A percentile compares a stretch with the other conserved stretches of the same genome.
Conservation (phyloP, 352 stramenopile species). For the Globisporangium acanthophoron region DNA sequence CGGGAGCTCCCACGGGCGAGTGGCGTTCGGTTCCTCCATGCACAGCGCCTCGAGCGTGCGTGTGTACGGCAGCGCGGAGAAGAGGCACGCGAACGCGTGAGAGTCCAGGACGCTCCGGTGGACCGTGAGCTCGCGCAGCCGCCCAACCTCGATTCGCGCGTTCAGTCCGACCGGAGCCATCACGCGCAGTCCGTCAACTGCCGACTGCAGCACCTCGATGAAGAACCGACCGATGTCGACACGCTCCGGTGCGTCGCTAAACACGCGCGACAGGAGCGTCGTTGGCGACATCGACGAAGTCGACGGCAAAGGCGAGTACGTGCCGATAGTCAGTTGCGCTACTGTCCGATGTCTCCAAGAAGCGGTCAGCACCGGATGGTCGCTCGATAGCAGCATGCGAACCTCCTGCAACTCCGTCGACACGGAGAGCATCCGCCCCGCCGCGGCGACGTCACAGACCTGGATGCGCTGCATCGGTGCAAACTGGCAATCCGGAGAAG, state of each 20-base stretch:
- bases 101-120: background rate
- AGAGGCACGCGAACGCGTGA: constrained; percentile 1
- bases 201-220: background rate
- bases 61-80: constrained; percentile 3
- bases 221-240: background rate
- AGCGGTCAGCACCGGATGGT: background rate
- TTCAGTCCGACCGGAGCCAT: background rate
- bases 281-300: background rate
- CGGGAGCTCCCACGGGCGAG: background rate
- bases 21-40: constrained; percentile 1
- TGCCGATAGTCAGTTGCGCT: background rate
- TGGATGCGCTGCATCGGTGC: background rate
- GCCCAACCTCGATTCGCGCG: background rate
- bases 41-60: constrained; percentile 1
- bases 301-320: too few species aligned
- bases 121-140: background rate
- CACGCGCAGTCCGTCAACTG: background rate
- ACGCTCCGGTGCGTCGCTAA: background rate
- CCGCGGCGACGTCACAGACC: background rate
- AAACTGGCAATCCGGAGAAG: too few species aligned
- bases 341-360: background rate
- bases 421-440: background rate
- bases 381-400: constrained; percentile 1
- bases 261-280: background rate
- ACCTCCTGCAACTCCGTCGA: background rate